Base-by-base conservation (phyloP, 2,329 filamentous ascomycete species). In the Paraphoma chrysanthemicola region DNA sequence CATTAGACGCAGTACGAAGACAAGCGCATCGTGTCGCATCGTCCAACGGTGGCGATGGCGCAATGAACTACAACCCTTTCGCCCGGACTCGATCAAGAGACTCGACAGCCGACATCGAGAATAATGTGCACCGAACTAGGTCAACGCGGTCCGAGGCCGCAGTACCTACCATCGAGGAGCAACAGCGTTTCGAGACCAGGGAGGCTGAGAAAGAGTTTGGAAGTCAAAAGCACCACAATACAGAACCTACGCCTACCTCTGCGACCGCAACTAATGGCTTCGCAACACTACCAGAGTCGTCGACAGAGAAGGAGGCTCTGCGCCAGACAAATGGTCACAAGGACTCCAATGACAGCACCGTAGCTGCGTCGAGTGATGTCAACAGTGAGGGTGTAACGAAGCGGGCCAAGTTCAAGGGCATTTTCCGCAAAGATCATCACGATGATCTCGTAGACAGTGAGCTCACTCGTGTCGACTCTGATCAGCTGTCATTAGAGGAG, bases 1-100 rank as follows among this genome's bases (percentile, higher is more conserved):
- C 46, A 44, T 44, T 64, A 77, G 75, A 77, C 48, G 49, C 72
- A 16, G 70, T 77, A 64, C 69, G 73, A 54, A 71, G 67, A 41
- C 67, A 75, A 51, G 75, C 75, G 51, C 68, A 74, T 66, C 71
- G 72, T 52, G 64, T 69, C 44, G 75, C 75, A n/a, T 75, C 72
- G 48, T 61, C 58, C 16, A 58, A 59, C 6, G 60, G 59, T 29
- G 58, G 62, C 6, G 64, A 67, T 53, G 68, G 69, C 14, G 44
- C 59, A 10, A 33, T 61, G 33, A 74, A 74, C 46, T 74, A 70
- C 63, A 76, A 77, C 31, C 73, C 73, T 1, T 77, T 76, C 42
- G 72, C 74, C 17, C 60, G 72, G 30, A 57, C 59, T 41, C 62
- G 65, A 31, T 72, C 72, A 17, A 62, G 63, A 45, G 67, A 69